Evolutionary conservation across 805 yeast species (phyloP).

Genomic region (Maudiozyma turicensis): DNA sequence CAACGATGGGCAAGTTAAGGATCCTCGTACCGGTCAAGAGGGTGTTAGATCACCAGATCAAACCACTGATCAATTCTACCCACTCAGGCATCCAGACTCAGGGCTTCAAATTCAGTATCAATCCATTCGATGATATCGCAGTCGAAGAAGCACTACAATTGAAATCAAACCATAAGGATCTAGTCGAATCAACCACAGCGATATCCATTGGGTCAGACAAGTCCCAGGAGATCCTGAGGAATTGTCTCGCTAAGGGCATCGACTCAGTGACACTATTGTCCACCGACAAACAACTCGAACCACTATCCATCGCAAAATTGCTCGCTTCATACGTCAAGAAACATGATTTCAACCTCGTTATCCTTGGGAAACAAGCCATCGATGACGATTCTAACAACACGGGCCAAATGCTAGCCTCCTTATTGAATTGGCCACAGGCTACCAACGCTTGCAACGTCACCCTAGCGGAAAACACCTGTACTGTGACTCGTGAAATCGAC

Average conservation of each 20-base stretch:
- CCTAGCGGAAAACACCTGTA: constrained; percentile 35
- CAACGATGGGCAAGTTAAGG: constrained; percentile 1
- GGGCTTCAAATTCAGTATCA: constrained; percentile 86
- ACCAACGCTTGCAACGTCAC: constrained; percentile 86
- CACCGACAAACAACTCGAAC: constrained; percentile 65
- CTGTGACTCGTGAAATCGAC: constrained; percentile 84
- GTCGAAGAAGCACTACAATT: constrained; percentile 87
- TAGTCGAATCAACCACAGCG: constrained; percentile 58
- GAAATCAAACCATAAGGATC: constrained; percentile 1
- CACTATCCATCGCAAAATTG: constrained; percentile 81
- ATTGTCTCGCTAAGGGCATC: constrained; percentile 91
- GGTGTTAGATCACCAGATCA: constrained; percentile 86
- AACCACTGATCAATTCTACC: constrained; percentile 84
- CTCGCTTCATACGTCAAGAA: constrained; percentile 62
- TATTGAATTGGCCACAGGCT: constrained; percentile 93
- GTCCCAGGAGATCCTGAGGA: constrained; percentile 78
- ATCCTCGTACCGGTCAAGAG: constrained; percentile 92
- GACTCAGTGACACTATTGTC: constrained; percentile 79
- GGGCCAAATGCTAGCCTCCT: constrained; percentile 92
- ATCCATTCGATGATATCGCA: constrained; percentile 97
- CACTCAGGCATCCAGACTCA: constrained; percentile 71
- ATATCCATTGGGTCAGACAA: constrained; percentile 84
- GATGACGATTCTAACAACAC: constrained; percentile 94
- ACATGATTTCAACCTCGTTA: constrained; percentile 64
- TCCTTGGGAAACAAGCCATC: constrained; percentile 93